Base-by-base conservation (phyloP, 768 basidiomycete genomes). In the Holtermanniella nyarrowii region DNA sequence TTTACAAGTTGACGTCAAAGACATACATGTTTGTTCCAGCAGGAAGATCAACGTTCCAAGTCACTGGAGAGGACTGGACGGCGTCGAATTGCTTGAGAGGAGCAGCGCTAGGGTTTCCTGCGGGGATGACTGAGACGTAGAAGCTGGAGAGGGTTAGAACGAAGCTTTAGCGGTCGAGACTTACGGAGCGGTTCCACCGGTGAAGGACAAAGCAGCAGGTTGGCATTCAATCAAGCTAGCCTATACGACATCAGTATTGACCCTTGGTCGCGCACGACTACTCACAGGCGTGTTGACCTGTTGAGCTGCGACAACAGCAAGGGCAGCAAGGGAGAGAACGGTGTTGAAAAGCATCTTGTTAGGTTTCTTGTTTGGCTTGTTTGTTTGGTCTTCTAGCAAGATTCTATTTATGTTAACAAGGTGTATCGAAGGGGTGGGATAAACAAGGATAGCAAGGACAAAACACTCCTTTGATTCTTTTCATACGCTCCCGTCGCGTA, bases 191-290 rank as follows among this genome's bases (percentile, higher is more conserved):
- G 61, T 42, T 16, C 57, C 55, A 26, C 54, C 60, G 10, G 53
- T 39, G 26, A 48, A 64, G 31, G 45, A 49, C 48, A 64, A 23
- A 16, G 52, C 48, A 13, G 50, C 50, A n/a, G 62, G 62, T 50
- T 64, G 60, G 46, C 62, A 64, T 27, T 53, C 53, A 54, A 64
- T 57, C 42, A 64, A 46, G 4, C 60, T 59, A 23, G 60, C 57
- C 62, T 64, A 23, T 48, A 16, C 31, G 31, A 37, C n/a, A n/a
- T 37, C 31, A 37, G 7, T 7, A 37, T 7, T 37, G 10, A 37
- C 10, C 31, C 7, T 37, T 37, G 10, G 31, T 37, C 7, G 31
- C 7, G 31, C 31, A 37, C 7, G 31, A 7, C 31, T 16, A 37
- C 31, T 7, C 16, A 37, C 31, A 7, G 31, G 31, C 31, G 31